These are phyloP conservation scores for Anthracocystis panici-leucophaei DNA, from an alignment of 1,284 basidiomycete genomes.

Conservation along the genomic window DNA sequence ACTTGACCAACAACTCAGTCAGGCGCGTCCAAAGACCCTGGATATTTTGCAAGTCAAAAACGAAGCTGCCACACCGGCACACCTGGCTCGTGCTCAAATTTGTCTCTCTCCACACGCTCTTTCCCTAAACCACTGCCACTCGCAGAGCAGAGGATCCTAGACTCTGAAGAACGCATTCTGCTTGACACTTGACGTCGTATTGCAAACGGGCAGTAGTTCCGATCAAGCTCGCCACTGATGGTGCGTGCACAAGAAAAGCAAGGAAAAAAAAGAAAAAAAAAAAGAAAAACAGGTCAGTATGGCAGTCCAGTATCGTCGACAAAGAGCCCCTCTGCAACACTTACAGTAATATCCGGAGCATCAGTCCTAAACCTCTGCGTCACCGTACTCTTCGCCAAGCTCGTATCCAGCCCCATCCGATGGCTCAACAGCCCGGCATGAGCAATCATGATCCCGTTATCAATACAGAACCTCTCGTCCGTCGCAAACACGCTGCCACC, in stretches of 20 bases:
- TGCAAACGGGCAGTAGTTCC: background rate
- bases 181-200: background rate
- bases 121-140: background rate
- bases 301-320: background rate
- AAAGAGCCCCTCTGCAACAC: slow-evolving; percentile 8
- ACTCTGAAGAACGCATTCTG: background rate
- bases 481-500: slow-evolving; percentile 92
- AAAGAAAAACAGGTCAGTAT: background rate
- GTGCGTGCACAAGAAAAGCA: background rate
- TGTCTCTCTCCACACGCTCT: background rate
- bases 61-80: background rate
- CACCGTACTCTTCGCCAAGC: slow-evolving; percentile 64
- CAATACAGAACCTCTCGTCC: slow-evolving; percentile 97
- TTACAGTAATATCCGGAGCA: slow-evolving; percentile 58
- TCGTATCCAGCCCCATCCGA: slow-evolving; percentile 79
- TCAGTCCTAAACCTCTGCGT: slow-evolving; percentile 68
- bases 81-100: slow-evolving; percentile 25
- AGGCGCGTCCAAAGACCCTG: slow-evolving; percentile 27
- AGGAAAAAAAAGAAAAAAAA: background rate
- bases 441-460: slow-evolving; percentile 99
- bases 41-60: slow-evolving; percentile 8
- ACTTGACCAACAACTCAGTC: slow-evolving; percentile 3
- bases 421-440: slow-evolving; percentile 93
- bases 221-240: slow-evolving; percentile 31
- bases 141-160: background rate